Evolutionary conservation across 371 early-diverging fungal genomes (phyloP).

Genomic region (Rhizopus delemar): DNA sequence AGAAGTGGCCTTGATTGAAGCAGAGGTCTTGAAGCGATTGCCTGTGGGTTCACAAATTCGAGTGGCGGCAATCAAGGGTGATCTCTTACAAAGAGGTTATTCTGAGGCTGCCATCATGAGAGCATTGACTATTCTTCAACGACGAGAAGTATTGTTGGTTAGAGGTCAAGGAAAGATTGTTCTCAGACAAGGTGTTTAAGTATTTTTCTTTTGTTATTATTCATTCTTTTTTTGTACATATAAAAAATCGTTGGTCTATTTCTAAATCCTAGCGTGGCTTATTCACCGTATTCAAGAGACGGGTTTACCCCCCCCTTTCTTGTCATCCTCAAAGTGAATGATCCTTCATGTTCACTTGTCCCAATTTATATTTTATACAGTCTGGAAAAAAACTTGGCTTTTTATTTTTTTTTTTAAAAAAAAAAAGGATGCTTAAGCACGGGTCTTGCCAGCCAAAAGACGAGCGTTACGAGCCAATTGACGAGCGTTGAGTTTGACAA

Average conservation of each 20-base stretch:
- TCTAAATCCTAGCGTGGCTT: too few species aligned
- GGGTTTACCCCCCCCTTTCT: too few species aligned
- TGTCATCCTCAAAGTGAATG: too few species aligned
- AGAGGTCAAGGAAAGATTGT: constrained; percentile 72
- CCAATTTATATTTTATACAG: background rate
- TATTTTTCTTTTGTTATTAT: too few species aligned
- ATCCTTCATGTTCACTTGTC: background rate
- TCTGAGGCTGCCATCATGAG: constrained; percentile 69
- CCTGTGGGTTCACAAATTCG: constrained; percentile 90
- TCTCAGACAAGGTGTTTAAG: constrained; percentile 34
- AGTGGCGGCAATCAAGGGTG: constrained; percentile 68
- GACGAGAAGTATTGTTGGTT: constrained; percentile 84
- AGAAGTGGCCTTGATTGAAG: constrained; percentile 79
- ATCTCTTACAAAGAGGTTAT: constrained; percentile 67
- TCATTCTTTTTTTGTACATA: too few species aligned
- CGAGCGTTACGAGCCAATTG: constrained; percentile 60
- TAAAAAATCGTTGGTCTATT: too few species aligned
- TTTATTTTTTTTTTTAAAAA: background rate
- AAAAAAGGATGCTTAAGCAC: constrained; percentile 20
- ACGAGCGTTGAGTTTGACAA: constrained; percentile 52
- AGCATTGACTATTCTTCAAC: constrained; percentile 79
- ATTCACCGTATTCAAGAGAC: too few species aligned
- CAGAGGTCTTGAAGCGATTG: constrained; percentile 81
- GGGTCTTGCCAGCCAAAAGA: constrained; percentile 22
- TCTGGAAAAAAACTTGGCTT: background rate